These are phyloP conservation scores for Vigna angularis DNA, from an alignment of 306 rosid species.

Conservation along the genomic window DNA sequence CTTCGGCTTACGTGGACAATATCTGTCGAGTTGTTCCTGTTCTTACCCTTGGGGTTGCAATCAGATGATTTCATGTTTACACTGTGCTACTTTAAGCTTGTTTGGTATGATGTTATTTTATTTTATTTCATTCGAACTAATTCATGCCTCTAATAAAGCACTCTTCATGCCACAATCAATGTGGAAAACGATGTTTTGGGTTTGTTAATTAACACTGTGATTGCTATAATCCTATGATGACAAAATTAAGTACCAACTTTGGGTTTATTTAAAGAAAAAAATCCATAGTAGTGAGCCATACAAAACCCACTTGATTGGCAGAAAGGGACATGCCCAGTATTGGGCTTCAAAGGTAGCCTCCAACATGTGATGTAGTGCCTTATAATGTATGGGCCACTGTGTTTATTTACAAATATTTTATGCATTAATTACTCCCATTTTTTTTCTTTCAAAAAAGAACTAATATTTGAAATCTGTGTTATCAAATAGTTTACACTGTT, in stretches of 20 bases:
- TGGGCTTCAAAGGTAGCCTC: slow-evolving; percentile 29
- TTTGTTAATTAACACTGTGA: slow-evolving; percentile 38
- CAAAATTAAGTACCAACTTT: slow-evolving; percentile 52
- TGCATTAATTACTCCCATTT: neutral
- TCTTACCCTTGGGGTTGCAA: slow-evolving; percentile 19
- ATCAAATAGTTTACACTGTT: neutral
- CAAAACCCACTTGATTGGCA: slow-evolving; percentile 38
- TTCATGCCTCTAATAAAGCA: slow-evolving; percentile 35
- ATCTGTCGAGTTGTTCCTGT: slow-evolving; percentile 4
- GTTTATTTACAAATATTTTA: neutral
- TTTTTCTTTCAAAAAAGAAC: neutral
- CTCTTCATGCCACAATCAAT: slow-evolving; percentile 42
- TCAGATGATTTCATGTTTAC: slow-evolving; percentile 14
- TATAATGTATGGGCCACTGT: slow-evolving; percentile 2
- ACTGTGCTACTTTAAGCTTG: slow-evolving; percentile 38
- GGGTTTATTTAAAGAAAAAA: slow-evolving; percentile 30
- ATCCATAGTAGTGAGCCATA: slow-evolving; percentile 34
- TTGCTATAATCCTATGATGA: slow-evolving; percentile 18
- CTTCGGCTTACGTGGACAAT: slow-evolving; percentile 1
- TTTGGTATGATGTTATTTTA: slow-evolving; percentile 19
- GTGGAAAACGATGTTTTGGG: slow-evolving; percentile 39
- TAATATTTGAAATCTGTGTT: neutral
- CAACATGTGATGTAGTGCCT: slow-evolving; percentile 25
- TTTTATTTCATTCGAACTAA: slow-evolving; percentile 26
- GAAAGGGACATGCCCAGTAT: slow-evolving; percentile 39